A percentile compares a stretch with the other conserved stretches of the same genome.
Conservation (phyloP, 208 protist species). For the Trypanosoma boissoni region DNA sequence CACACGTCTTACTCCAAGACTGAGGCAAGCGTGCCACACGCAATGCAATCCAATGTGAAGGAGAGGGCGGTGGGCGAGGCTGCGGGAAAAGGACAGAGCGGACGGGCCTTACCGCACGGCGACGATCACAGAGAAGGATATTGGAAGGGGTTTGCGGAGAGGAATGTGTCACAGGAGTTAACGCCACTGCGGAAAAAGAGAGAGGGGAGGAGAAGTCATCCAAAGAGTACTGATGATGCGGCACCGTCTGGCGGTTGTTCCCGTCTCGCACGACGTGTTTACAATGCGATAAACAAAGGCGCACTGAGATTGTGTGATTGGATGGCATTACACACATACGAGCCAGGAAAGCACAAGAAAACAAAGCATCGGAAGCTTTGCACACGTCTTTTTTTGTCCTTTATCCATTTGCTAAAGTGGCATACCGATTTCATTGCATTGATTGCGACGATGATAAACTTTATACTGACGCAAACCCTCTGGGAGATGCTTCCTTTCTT, state of each 20-base stretch:
- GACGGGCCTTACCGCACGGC: too few species aligned
- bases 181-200: background rate
- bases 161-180: background rate
- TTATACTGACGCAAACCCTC: constrained; percentile 40
- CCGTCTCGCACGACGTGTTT: background rate
- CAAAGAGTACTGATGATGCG: constrained; percentile 1
- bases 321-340: constrained; percentile 44
- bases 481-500: constrained; percentile 47
- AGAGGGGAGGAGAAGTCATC: background rate
- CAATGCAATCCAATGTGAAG: too few species aligned
- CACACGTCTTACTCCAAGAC: too few species aligned
- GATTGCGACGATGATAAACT: constrained; percentile 28
- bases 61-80: too few species aligned
- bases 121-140: too few species aligned
- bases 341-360: constrained; percentile 27
- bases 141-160: background rate
- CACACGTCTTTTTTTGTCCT: constrained; percentile 19
- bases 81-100: too few species aligned
- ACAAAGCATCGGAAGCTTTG: constrained; percentile 14
- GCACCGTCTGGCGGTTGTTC: background rate
- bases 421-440: constrained; percentile 38
- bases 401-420: constrained; percentile 28
- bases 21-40: too few species aligned
- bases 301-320: constrained; percentile 18
- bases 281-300: background rate